Evolutionary conservation across 768 basidiomycete species (phyloP).

Genomic region (Gymnopilus junonius): DNA sequence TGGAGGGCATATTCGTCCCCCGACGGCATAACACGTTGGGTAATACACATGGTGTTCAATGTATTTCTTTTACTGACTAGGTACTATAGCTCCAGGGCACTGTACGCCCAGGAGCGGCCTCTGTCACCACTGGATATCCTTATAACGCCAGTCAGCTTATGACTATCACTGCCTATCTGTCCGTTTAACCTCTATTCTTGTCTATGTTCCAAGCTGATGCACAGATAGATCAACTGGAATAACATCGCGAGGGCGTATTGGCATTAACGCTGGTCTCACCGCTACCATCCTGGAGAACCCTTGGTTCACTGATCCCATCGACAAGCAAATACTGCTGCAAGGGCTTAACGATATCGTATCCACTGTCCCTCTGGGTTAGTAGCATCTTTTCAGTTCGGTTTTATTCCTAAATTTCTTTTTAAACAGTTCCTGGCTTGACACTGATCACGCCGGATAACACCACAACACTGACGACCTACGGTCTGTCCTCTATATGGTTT

Average conservation of each 20-base stretch:
- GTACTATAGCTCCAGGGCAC: slow-evolving; percentile 60
- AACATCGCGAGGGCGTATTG: slow-evolving; percentile 65
- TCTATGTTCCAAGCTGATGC: background rate
- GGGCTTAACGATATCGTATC: slow-evolving; percentile 54
- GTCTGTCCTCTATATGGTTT: slow-evolving; percentile 28
- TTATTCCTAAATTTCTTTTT: background rate
- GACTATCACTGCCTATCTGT: slow-evolving; percentile 68
- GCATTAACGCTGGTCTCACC: slow-evolving; percentile 55
- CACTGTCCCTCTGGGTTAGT: slow-evolving; percentile 44
- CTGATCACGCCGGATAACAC: slow-evolving; percentile 66
- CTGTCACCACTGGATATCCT: slow-evolving; percentile 49
- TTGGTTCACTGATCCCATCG: slow-evolving; percentile 62
- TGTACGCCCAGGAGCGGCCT: slow-evolving; percentile 62
- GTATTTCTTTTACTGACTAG: background rate
- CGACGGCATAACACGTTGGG: slow-evolving; percentile 53
- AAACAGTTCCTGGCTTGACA: slow-evolving; percentile 50
- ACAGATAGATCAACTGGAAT: slow-evolving; percentile 55
- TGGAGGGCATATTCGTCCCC: slow-evolving; percentile 56
- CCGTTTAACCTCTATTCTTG: slow-evolving; percentile 10
- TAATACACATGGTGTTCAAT: slow-evolving; percentile 16
- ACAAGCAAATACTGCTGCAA: slow-evolving; percentile 54
- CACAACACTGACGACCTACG: slow-evolving; percentile 56
- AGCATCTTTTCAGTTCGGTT: background rate
- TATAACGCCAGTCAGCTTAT: slow-evolving; percentile 62
- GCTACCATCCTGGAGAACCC: slow-evolving; percentile 53